A percentile compares a stretch with the other conserved stretches of the same genome.
Evolutionary conservation across 2,329 filamentous ascomycete genomes (phyloP).

Genomic region (Onygena corvina): DNA sequence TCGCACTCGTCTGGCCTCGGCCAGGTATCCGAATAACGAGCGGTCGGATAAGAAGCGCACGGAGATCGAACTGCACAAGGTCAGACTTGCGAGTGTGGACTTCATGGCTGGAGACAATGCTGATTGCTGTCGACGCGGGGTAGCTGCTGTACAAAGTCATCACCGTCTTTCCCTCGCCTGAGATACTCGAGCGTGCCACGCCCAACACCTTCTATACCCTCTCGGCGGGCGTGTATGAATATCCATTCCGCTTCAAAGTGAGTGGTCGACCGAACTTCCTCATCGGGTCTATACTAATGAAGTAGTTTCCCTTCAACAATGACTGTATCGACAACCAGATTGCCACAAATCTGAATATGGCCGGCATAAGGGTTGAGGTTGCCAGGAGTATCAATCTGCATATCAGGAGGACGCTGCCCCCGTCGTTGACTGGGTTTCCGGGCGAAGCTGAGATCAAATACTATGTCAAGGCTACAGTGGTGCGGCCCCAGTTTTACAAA

Average conservation of each 20-base stretch:
- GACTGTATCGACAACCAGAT: constrained; percentile 36
- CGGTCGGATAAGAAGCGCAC: constrained; percentile 37
- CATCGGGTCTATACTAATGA: too few relatives aligned
- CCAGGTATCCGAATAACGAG: constrained; percentile 31
- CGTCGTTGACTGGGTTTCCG: constrained; percentile 75
- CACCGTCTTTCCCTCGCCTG: constrained; percentile 36
- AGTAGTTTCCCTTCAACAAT: constrained; percentile 40
- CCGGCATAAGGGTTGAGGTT: constrained; percentile 36
- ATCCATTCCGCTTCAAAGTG: constrained; percentile 41
- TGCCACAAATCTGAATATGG: constrained; percentile 37
- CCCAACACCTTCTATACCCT: constrained; percentile 34
- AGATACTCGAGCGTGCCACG: constrained; percentile 28
- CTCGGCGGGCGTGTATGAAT: constrained; percentile 36
- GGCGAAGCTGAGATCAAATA: constrained; percentile 84
- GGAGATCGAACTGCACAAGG: constrained; percentile 41
- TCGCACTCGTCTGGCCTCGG: constrained; percentile 33
- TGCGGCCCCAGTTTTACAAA: constrained; percentile 75
- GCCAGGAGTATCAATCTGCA: constrained; percentile 44
- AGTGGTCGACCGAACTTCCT: neutral
- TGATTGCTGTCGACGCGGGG: neutral
- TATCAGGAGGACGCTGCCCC: constrained; percentile 75
- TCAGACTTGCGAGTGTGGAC: constrained; percentile 16
- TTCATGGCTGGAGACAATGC: neutral
- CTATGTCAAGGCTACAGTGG: constrained; percentile 89
- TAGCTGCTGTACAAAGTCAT: constrained; percentile 39